A percentile compares a stretch with the other conserved stretches of the same genome.
phyloP scores from a whole-genome alignment of 192 early-diverging fungal genomes.

The Dissophora globulifera region DNA sequence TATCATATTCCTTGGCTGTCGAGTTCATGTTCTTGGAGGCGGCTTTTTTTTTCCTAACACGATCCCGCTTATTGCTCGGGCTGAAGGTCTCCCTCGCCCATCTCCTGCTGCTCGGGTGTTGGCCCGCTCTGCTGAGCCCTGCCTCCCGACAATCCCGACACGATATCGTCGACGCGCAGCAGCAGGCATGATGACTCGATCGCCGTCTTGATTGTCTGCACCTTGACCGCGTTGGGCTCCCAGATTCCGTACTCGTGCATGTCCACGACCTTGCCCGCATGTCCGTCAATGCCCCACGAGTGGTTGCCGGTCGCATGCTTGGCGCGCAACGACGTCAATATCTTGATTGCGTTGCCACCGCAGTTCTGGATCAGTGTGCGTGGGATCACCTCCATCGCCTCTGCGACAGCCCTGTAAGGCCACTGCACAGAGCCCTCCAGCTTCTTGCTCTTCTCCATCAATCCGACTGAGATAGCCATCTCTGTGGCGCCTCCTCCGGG shows the following conservation, averaged over 20 bases:
- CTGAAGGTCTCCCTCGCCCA: constrained; percentile 53
- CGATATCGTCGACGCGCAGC: constrained; percentile 96
- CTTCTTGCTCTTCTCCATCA: constrained; percentile 90
- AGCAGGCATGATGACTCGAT: constrained; percentile 92
- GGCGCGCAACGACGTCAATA: constrained; percentile 89
- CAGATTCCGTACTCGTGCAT: constrained; percentile 99
- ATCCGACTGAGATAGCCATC: constrained; percentile 93
- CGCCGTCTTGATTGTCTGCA: constrained; percentile 99
- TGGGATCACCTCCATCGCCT: constrained; percentile 97
- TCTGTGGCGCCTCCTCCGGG: constrained; percentile 99
- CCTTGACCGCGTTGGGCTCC: constrained; percentile 99
- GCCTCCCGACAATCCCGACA: constrained; percentile 86
- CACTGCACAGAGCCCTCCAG: constrained; percentile 94
- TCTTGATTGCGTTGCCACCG: constrained; percentile 98
- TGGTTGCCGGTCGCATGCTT: constrained; percentile 92
- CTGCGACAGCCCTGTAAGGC: constrained; percentile 96
- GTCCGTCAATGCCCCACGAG: constrained; percentile 96
- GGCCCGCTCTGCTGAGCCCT: constrained; percentile 54
- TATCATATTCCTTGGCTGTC: too few relatives aligned
- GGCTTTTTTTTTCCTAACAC: constrained; percentile 1
- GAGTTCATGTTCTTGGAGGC: too few relatives aligned
- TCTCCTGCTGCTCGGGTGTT: constrained; percentile 53
- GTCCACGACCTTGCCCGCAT: constrained; percentile 90
- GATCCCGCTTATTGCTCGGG: constrained; percentile 40
- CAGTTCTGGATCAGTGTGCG: constrained; percentile 99